A percentile compares a stretch with the other conserved stretches of the same genome.
Conservation (phyloP, 192 early-diverging fungal species). For the Gryganskiella cystojenkinii region DNA sequence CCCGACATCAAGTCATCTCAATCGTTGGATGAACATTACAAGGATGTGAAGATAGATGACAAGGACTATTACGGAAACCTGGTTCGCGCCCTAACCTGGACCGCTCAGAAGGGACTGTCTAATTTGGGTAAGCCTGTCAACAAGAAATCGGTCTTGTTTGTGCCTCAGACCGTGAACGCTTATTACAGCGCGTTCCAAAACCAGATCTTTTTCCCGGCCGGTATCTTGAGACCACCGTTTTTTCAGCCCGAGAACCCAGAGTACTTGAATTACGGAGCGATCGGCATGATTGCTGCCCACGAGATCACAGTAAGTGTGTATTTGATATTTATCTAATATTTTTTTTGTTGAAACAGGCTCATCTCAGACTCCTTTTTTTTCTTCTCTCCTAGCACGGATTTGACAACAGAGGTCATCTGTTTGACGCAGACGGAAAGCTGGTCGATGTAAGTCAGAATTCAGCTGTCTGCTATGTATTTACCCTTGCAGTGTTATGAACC, state of each 20-base stretch:
- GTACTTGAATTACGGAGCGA: constrained; percentile 69
- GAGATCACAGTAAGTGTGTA: constrained; percentile 62
- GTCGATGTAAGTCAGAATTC: constrained; percentile 27
- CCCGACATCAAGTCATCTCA: constrained; percentile 51
- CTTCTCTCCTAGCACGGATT: constrained; percentile 66
- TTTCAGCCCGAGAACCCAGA: constrained; percentile 59
- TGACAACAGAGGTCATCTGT: constrained; percentile 63
- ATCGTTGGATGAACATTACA: constrained; percentile 59
- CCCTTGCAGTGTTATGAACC: too few relatives aligned
- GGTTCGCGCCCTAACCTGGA: constrained; percentile 46
- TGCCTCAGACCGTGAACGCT: constrained; percentile 57
- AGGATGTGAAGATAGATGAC: constrained; percentile 41
- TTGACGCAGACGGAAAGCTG: constrained; percentile 57
- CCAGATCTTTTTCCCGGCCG: constrained; percentile 56
- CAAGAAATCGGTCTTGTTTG: constrained; percentile 34
- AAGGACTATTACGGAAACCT: constrained; percentile 66
- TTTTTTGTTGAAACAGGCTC: too few relatives aligned
- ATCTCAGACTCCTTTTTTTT: neutral
- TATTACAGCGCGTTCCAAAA: constrained; percentile 52
- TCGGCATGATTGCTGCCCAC: constrained; percentile 75
- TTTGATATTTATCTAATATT: neutral
- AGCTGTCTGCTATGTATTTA: too few relatives aligned
- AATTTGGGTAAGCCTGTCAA: constrained; percentile 43
- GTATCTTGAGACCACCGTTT: constrained; percentile 67
- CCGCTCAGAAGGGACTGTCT: constrained; percentile 10